These are phyloP conservation scores for Coccomyxa sp. DNA, from an alignment of 139 green algal species.

Conservation along the genomic window DNA sequence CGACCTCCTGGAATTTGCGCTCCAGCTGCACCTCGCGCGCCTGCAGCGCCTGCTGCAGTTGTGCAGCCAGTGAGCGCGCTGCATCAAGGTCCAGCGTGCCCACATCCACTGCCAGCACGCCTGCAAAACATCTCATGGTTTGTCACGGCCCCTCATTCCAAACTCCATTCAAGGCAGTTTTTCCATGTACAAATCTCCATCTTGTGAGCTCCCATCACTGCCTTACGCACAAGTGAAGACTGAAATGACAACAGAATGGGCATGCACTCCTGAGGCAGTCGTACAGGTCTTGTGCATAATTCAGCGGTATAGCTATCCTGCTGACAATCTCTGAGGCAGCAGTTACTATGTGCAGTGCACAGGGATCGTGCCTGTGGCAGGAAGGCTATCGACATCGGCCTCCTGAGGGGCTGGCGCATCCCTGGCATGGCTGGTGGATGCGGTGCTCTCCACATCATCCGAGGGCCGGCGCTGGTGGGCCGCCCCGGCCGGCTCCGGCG, in stretches of 20 bases:
- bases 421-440: not conserved
- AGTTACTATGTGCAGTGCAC: not conserved
- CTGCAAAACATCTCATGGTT: not conserved
- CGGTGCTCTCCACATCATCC: not conserved
- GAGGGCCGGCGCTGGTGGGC: not conserved
- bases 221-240: not conserved
- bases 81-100: constrained; percentile 3
- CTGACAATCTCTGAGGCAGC: not conserved
- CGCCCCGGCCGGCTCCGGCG: too few species aligned
- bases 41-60: constrained; percentile 39
- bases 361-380: not conserved
- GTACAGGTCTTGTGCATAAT: not conserved
- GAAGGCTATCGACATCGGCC: not conserved
- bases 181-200: not conserved
- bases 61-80: constrained; percentile 6
- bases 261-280: not conserved
- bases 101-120: not conserved
- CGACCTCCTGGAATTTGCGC: constrained; percentile 44
- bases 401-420: not conserved
- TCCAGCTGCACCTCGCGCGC: constrained; percentile 55
- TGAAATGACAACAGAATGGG: not conserved
- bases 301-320: not conserved
- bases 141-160: not conserved
- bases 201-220: not conserved
- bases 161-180: not conserved